These are phyloP conservation scores for Suhomyces yuchorum DNA, from an alignment of 1,139 yeast genomes.

Conservation along the genomic window DNA sequence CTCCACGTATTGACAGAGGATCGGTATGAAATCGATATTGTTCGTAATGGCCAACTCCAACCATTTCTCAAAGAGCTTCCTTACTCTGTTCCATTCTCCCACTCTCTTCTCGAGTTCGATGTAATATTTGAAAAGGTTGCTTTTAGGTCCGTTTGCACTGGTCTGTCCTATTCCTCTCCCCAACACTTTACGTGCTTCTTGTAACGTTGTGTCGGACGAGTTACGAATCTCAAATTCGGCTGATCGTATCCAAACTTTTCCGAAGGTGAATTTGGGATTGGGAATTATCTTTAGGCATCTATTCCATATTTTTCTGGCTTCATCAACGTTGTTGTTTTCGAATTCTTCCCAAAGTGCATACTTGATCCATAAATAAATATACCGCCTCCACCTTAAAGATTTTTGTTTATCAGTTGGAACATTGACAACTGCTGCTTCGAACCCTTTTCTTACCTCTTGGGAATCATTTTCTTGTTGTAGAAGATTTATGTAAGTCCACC, in stretches of 20 bases:
- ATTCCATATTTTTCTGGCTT: slow-evolving; percentile 55
- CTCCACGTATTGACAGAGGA: slow-evolving; percentile 55
- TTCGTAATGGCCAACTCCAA: slow-evolving; percentile 54
- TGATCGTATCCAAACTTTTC: slow-evolving; percentile 71
- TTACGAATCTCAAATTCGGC: slow-evolving; percentile 78
- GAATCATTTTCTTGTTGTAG: slow-evolving; percentile 9
- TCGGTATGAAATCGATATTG: slow-evolving; percentile 19
- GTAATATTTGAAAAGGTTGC: slow-evolving; percentile 61
- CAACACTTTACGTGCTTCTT: slow-evolving; percentile 64
- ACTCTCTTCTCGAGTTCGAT: slow-evolving; percentile 56
- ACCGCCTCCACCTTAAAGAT: slow-evolving; percentile 66
- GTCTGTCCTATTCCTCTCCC: slow-evolving; percentile 71
- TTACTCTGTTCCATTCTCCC: slow-evolving; percentile 77
- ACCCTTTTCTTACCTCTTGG: slow-evolving; percentile 22
- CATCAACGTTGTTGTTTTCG: slow-evolving; percentile 39
- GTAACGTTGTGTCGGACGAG: slow-evolving; percentile 32
- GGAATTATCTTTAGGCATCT: slow-evolving; percentile 55
- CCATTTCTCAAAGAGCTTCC: slow-evolving; percentile 70
- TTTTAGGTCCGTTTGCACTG: slow-evolving; percentile 51
- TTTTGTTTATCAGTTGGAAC: slow-evolving; percentile 35
- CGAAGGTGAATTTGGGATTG: slow-evolving; percentile 61
- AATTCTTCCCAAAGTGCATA: slow-evolving; percentile 69
- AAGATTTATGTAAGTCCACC: slow-evolving; percentile 71
- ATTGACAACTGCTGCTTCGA: slow-evolving; percentile 47
- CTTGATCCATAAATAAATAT: slow-evolving; percentile 69